These are phyloP conservation scores for Coprinopsis cinerea DNA, from an alignment of 768 basidiomycete genomes.

Conservation along the genomic window DNA sequence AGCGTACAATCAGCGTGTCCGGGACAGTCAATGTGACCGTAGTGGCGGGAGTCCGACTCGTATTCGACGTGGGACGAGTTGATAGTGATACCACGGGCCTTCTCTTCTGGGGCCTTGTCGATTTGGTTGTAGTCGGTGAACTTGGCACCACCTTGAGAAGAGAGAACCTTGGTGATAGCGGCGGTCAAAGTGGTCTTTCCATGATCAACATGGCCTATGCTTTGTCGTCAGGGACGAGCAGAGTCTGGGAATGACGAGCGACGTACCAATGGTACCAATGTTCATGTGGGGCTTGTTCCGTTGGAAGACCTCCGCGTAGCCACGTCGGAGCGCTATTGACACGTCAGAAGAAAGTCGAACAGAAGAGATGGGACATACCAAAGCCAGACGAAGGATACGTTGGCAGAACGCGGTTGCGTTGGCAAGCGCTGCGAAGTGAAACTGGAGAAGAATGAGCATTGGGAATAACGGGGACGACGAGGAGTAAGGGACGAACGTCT, in stretches of 20 bases:
- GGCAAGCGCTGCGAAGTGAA: slow-evolving; percentile 33
- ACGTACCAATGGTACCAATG: slow-evolving; percentile 84
- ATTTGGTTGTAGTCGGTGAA: slow-evolving; percentile 98
- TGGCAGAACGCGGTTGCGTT: slow-evolving; percentile 25
- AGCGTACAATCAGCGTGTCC: slow-evolving; percentile 89
- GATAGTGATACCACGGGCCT: slow-evolving; percentile 99
- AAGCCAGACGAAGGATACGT: slow-evolving; percentile 23
- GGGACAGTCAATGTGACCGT: slow-evolving; percentile 97
- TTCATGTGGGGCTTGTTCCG: slow-evolving; percentile 90
- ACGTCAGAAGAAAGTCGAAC: slow-evolving; percentile 4
- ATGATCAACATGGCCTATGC: slow-evolving; percentile 87
- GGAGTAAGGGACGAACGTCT: slow-evolving; percentile 30
- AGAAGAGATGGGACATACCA: slow-evolving; percentile 17
- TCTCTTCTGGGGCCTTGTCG: slow-evolving; percentile 99
- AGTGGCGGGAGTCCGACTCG: slow-evolving; percentile 84
- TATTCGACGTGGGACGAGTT: slow-evolving; percentile 99
- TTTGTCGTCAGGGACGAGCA: not conserved
- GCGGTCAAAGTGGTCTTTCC: slow-evolving; percentile 98
- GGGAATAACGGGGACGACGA: not conserved
- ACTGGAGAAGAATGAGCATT: slow-evolving; percentile 18
- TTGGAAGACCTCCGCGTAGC: slow-evolving; percentile 75
- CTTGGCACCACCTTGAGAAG: slow-evolving; percentile 66
- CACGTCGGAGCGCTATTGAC: slow-evolving; percentile 45
- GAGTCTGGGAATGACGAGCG: slow-evolving; percentile 2
- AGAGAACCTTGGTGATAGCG: slow-evolving; percentile 90